Conservation (phyloP, 805 yeast species). For the Cyberlindnera maritima region DNA sequence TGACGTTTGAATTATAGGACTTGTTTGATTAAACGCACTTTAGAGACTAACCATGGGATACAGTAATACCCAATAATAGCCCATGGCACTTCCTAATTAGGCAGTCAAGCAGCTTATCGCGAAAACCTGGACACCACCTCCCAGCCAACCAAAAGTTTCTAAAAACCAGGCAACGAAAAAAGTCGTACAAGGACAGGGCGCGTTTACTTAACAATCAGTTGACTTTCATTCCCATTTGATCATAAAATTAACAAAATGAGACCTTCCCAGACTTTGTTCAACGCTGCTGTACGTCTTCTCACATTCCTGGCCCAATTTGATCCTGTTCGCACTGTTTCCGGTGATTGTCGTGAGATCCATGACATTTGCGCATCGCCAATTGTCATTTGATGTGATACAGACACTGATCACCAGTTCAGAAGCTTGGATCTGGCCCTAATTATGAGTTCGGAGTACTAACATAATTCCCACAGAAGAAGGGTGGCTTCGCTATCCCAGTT, state of each 20-base stretch:
- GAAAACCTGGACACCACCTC: constrained; percentile 10
- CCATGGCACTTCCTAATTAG: constrained; percentile 4
- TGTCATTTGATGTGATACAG: background rate
- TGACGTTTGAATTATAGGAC: background rate
- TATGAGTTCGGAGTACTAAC: constrained; percentile 13
- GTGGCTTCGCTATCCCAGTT: constrained; percentile 43
- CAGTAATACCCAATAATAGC: background rate
- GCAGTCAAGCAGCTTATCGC: constrained; percentile 5
- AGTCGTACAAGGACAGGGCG: constrained; percentile 5
- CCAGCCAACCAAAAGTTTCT: constrained; percentile 18
- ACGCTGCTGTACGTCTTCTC: constrained; percentile 43
- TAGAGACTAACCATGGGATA: background rate
- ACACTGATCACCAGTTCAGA: background rate
- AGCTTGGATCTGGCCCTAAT: background rate
- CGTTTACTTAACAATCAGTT: background rate
- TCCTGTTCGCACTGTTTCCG: background rate
- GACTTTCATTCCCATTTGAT: background rate
- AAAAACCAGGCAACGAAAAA: constrained; percentile 11
- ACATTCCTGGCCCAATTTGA: background rate
- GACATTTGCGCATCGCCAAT: background rate
- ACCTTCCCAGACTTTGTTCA: constrained; percentile 44
- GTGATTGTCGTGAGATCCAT: background rate
- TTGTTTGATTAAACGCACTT: background rate
- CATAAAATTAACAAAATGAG: constrained; percentile 37
- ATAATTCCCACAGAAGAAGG: constrained; percentile 32